These are phyloP conservation scores for Trichoderma erinaceum DNA, from an alignment of 495 filamentous ascomycete genomes.

Conservation along the genomic window DNA sequence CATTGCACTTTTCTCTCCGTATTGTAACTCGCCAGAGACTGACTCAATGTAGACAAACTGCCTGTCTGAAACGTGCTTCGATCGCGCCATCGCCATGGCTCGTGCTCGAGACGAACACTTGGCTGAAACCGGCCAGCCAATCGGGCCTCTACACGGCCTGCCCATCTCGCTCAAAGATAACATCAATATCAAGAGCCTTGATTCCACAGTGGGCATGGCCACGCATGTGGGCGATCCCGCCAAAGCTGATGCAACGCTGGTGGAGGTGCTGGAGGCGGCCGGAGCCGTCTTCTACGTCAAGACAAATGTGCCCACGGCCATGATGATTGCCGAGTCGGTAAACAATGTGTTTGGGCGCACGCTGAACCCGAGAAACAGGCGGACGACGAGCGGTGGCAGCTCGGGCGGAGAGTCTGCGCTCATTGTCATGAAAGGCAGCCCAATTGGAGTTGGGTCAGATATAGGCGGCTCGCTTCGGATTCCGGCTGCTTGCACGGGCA, in stretches of 20 bases:
- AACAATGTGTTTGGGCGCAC: slow-evolving; percentile 65
- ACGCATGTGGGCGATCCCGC: slow-evolving; percentile 28
- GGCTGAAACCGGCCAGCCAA: slow-evolving; percentile 36
- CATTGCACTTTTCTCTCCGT: background rate
- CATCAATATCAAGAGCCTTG: slow-evolving; percentile 54
- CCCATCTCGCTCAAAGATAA: slow-evolving; percentile 62
- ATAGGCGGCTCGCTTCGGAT: slow-evolving; percentile 59
- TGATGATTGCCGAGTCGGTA: slow-evolving; percentile 47
- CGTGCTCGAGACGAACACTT: slow-evolving; percentile 49
- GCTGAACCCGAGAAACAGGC: slow-evolving; percentile 55
- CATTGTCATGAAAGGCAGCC: slow-evolving; percentile 36
- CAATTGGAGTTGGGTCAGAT: slow-evolving; percentile 54
- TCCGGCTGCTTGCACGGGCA: slow-evolving; percentile 52
- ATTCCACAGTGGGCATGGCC: slow-evolving; percentile 36
- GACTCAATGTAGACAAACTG: slow-evolving; percentile 42
- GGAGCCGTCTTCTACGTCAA: slow-evolving; percentile 87
- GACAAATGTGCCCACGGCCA: slow-evolving; percentile 54
- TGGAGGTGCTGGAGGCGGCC: slow-evolving; percentile 61
- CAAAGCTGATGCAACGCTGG: slow-evolving; percentile 25
- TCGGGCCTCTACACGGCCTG: slow-evolving; percentile 63
- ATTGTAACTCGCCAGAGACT: background rate
- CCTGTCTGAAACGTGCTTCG: slow-evolving; percentile 61
- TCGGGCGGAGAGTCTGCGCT: slow-evolving; percentile 55
- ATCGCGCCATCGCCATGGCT: slow-evolving; percentile 53
- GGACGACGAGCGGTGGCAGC: slow-evolving; percentile 56